Evolutionary conservation across 1,284 basidiomycete genomes (phyloP), one percentile per base, ranked within the genome.

Genomic region (Leccinum subrobustum): DNA sequence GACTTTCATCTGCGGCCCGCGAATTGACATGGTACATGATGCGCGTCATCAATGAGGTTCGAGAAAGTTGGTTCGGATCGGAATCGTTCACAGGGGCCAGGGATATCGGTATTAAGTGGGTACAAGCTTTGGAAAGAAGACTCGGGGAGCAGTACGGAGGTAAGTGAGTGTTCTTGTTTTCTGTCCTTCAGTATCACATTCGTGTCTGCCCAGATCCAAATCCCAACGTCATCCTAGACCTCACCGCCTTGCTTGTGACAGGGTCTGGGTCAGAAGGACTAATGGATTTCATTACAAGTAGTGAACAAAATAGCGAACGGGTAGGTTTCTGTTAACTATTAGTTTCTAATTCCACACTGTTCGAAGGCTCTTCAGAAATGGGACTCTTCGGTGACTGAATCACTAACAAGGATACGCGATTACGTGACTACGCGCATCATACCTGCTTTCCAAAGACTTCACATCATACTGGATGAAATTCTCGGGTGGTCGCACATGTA

Each of bases 231-330:
- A 78, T 91, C 42, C 73, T 89, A 53, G 91, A 92, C 67, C 76
- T 93, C 58, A 91, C 88, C n/a, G 76, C 77, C 54, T 78, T 92
- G 60, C 79, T 93, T 44, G 80, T 86, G 20, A 89, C 89, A 23
- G 90, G 90, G 8, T 80, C 84, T 58, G 76, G 83, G 20, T 85
- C 88, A 29, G 88, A 90, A 59, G 77, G 87, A 5, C 76, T 93
- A 33, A 68, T 76, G 47, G 91, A 92, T 73, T 90, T 89, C 71
- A 78, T 93, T 56, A 85, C 87, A 16, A 90, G 88, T 65, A 83
- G 83, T 20, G 90, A 92, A 67, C 86, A 88, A 67, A 89, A 89
- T 81, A 91, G 87, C 62, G 91, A 93, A 75, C 80, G 91, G 72
- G 91, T 91, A 76, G 65, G 76, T 69, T 58, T 52, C 42, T 59